Evolutionary conservation across 1,139 yeast genomes (phyloP).

Genomic region (Geotrichum fermentans): DNA sequence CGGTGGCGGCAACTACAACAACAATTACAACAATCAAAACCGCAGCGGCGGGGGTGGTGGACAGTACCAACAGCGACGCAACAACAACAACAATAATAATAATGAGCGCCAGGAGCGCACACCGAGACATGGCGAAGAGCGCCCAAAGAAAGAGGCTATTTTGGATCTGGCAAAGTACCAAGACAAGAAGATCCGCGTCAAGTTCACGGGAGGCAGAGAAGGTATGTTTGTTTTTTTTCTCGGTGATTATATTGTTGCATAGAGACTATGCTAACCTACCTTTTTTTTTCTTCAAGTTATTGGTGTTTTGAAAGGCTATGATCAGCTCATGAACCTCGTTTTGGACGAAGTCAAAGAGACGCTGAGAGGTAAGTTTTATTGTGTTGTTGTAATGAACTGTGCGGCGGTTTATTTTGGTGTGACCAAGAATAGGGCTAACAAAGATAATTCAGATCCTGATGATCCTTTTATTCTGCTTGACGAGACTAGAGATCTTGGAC

Average conservation of each 20-base stretch:
- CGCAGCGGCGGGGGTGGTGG: constrained; percentile 22
- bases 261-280: neutral
- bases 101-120: constrained; percentile 28
- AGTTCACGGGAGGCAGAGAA: constrained; percentile 82
- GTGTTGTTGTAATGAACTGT: too few relatives aligned
- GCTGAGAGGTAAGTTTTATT: constrained; percentile 25
- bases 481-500: constrained; percentile 59
- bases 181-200: constrained; percentile 69
- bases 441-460: constrained; percentile 46
- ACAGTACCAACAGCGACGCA: constrained; percentile 20
- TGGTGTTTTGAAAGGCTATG: constrained; percentile 83
- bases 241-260: too few relatives aligned
- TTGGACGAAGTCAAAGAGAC: constrained; percentile 74
- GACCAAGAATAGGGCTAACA: neutral
- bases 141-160: constrained; percentile 87
- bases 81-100: constrained; percentile 26
- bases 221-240: constrained; percentile 23
- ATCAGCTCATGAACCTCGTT: constrained; percentile 88
- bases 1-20: constrained; percentile 16
- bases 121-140: constrained; percentile 46
- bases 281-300: constrained; percentile 44
- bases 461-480: constrained; percentile 50
- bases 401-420: neutral
- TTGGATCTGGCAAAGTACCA: constrained; percentile 74
- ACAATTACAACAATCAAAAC: constrained; percentile 14